These are phyloP conservation scores for Singerocomus inundabilis DNA, from an alignment of 1,284 basidiomycete species.

Conservation along the genomic window DNA sequence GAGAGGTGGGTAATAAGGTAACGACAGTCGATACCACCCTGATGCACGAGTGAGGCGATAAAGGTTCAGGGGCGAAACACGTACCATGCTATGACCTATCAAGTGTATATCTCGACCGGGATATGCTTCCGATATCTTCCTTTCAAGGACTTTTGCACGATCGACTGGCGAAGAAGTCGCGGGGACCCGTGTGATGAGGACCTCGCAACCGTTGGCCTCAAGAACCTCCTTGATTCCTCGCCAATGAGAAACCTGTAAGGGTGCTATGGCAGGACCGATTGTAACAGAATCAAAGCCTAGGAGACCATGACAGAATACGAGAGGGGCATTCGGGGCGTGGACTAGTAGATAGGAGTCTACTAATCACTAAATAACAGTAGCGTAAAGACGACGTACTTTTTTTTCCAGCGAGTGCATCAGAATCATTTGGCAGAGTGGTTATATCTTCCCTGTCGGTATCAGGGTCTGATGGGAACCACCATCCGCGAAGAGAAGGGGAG, in stretches of 20 bases:
- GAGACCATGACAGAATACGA: slow-evolving; percentile 93
- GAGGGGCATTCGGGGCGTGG: slow-evolving; percentile 72
- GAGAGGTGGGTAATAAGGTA: slow-evolving; percentile 78
- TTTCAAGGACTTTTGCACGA: slow-evolving; percentile 83
- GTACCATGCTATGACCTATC: slow-evolving; percentile 87
- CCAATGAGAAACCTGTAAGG: slow-evolving; percentile 90
- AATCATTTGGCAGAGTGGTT: slow-evolving; percentile 51
- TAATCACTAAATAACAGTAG: slow-evolving; percentile 3
- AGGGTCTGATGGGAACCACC: slow-evolving; percentile 52
- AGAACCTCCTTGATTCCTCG: slow-evolving; percentile 91
- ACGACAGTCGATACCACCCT: slow-evolving; percentile 92
- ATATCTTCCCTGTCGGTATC: slow-evolving; percentile 42
- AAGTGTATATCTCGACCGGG: slow-evolving; percentile 84
- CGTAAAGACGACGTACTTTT: slow-evolving; percentile 57
- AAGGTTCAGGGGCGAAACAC: slow-evolving; percentile 14
- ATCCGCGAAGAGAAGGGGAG: slow-evolving; percentile 37
- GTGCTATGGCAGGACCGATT: slow-evolving; percentile 69
- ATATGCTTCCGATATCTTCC: slow-evolving; percentile 76
- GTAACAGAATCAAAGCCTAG: slow-evolving; percentile 83
- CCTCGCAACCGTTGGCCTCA: slow-evolving; percentile 84
- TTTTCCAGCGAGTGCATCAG: slow-evolving; percentile 55
- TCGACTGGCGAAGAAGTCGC: slow-evolving; percentile 86
- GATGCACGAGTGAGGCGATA: slow-evolving; percentile 13
- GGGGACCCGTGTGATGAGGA: slow-evolving; percentile 89
- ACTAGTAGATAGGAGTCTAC: slow-evolving; percentile 41